Evolutionary conservation across 108 stramenopile species (phyloP), one percentile per base, ranked within the genome.

Genomic region (Thalassiosira profunda): DNA sequence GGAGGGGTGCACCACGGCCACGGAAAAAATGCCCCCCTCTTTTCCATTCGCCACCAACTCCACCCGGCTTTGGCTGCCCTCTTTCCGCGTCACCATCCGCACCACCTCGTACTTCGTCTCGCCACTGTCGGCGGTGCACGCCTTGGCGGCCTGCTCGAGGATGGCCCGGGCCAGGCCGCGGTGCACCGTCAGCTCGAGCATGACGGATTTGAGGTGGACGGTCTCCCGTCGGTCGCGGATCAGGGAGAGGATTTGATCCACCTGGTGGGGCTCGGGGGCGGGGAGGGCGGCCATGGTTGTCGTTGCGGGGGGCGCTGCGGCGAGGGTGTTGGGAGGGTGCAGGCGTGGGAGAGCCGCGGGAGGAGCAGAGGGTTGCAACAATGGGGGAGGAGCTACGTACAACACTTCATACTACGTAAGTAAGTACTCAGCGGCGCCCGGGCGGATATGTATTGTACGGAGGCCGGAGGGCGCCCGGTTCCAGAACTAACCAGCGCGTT

Each of bases 181-280:
- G 37, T 18, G 29, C 14, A 57, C 55, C 30, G 41, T 23, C 2
- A 68, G 37, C 37, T 68, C 67, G 30, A 68, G 42, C 67, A 68
- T 68, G 45, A 54, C 56, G 28, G 66, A 47, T 17, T 41, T 20
- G 7, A 67, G 6, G 2, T 52, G 54, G 35, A 67, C 26, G n/a
- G 30, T 33, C 30, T 33, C 11, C 5, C 20, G 33, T 29, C 44
- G 52, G 17, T 67, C 66, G 24, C 34, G 14, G 24, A 67, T 29
- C 12, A 67, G 38, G 36, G 66, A 67, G 3, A 55, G 28, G 52
- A 54, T 54, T 55, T 67, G 66, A 2, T 67, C 66, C 24, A 67
- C 40, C 18, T 67, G 53, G 38, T 67, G 66, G 25, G 66, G 52
- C 53, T 67, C 66, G 66, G 54, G 43, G 28, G 47, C n/a, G n/a